Base-by-base conservation (phyloP, 345 rosid genomes). In the Brassica nigra region DNA sequence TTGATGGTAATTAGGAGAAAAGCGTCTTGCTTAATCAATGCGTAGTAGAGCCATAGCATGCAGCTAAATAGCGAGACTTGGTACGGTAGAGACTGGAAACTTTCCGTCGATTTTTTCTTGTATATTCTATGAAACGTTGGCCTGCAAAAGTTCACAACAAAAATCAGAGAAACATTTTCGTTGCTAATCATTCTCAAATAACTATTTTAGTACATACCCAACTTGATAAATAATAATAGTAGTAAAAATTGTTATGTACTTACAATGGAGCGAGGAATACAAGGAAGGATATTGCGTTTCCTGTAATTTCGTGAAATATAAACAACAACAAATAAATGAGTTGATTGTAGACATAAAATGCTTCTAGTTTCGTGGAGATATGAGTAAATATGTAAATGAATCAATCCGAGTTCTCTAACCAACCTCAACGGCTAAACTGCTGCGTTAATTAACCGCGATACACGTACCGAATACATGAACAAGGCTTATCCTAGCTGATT, bases 1-100 rank as follows among this genome's bases (percentile, higher is more conserved):
- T 95, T 95, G 59, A 93, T 91, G 78, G 99, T 93, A 82, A 91
- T 70, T 59, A 95, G 89, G 65, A 95, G 97, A 62, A 89, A 67
- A 47, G 90, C 92, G 49, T 84, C 75, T 34, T 64, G 72, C 42
- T 95, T 93, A 8, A 85, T 62, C 76, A 84, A 72, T 16, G 99
- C 97, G 71, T 95, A 95, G 76, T 87, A 91, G 10, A 93, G 87
- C 99, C 99, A 95, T 0, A 95, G 83, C 97, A 89, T 90, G 55
- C 91, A 90, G 83, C 98, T 91, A 86, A 91, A 91, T 36, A 95
- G 70, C 30, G 99, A 93, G 14, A 90, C 92, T 73, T 91, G 83
- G 64, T 95, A 95, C 1, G 99, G 99, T 57, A 95, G n/a, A 2
- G 93, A 89, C 75, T 89, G 89, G 81, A 91, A 95, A 5, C 89